phyloP scores from a whole-genome alignment of 331 rosid genomes.

The Acacia concinna region DNA sequence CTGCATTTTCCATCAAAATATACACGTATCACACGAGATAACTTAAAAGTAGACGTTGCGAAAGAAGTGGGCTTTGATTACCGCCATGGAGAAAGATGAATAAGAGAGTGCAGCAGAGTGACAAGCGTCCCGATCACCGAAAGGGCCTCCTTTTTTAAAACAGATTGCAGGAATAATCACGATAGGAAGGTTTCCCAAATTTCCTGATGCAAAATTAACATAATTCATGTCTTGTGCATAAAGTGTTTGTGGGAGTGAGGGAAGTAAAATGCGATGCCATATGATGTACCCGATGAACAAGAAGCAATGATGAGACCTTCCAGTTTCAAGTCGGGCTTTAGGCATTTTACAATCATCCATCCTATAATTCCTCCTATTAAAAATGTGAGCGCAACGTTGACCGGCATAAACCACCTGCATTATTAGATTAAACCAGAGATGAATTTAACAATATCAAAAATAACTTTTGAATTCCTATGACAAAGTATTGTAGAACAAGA shows the following conservation, averaged over 20 bases:
- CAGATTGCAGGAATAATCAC: slow-evolving; percentile 86
- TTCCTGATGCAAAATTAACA: slow-evolving; percentile 48
- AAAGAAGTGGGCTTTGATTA: slow-evolving; percentile 32
- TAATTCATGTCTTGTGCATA: neutral
- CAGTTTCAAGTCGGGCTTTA: slow-evolving; percentile 69
- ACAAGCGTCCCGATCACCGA: slow-evolving; percentile 58
- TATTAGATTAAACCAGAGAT: neutral
- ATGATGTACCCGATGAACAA: slow-evolving; percentile 56
- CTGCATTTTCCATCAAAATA: slow-evolving; percentile 45
- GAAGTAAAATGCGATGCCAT: neutral
- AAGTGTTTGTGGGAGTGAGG: neutral
- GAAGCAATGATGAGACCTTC: slow-evolving; percentile 82
- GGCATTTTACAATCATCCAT: slow-evolving; percentile 69
- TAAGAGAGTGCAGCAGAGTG: slow-evolving; percentile 62
- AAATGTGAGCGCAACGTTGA: slow-evolving; percentile 78
- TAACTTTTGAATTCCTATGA: neutral
- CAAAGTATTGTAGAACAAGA: neutral
- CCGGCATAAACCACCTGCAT: slow-evolving; percentile 94
- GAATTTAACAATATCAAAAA: neutral
- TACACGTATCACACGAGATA: neutral
- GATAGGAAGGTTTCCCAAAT: slow-evolving; percentile 83
- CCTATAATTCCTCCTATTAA: slow-evolving; percentile 78
- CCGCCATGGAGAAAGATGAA: slow-evolving; percentile 94
- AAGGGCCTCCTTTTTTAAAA: slow-evolving; percentile 70
- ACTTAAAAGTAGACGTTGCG: neutral